Evolutionary conservation across 495 filamentous ascomycete species (phyloP).

Genomic region (Cenococcum geophilum): DNA sequence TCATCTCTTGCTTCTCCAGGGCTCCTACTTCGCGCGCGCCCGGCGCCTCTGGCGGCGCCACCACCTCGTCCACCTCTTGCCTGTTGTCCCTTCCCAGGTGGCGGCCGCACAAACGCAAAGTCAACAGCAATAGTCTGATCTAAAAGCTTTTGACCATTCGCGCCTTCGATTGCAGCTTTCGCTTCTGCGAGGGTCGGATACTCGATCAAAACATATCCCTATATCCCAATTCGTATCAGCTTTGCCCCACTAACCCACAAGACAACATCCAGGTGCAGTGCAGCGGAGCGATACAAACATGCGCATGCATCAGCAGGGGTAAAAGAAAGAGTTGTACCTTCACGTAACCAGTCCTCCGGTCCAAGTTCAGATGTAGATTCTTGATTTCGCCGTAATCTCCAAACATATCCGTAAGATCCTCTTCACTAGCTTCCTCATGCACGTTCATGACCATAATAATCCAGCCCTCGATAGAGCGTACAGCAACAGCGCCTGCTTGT

Average conservation of each 20-base stretch:
- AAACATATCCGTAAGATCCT: conserved; percentile 90
- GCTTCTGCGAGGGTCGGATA: conserved; percentile 85
- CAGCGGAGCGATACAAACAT: not conserved
- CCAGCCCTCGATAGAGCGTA: conserved; percentile 98
- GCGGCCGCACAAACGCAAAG: conserved; percentile 94
- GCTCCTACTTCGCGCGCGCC: conserved; percentile 57
- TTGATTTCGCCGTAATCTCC: conserved; percentile 96
- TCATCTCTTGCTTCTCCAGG: conserved; percentile 33
- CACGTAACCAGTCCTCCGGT: conserved; percentile 92
- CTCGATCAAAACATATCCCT: conserved; percentile 94
- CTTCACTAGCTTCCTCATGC: conserved; percentile 95
- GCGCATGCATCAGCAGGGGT: not conserved
- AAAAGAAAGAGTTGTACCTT: conserved; percentile 55
- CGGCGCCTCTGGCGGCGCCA: conserved; percentile 40
- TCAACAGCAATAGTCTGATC: conserved; percentile 90
- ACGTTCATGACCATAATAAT: conserved; percentile 95
- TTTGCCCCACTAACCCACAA: too few species aligned
- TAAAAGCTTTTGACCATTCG: conserved; percentile 74
- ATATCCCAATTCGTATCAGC: conserved; percentile 5
- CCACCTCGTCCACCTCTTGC: conserved; percentile 47
- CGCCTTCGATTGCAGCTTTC: conserved; percentile 74
- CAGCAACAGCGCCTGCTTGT: conserved; percentile 73
- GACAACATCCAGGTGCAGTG: not conserved
- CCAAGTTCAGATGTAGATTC: conserved; percentile 91
- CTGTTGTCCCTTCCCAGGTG: conserved; percentile 58